Evolutionary conservation across 2,329 filamentous ascomycete species (phyloP), one percentile per base, ranked within the genome.

Genomic region (Trichothecium sympodiale): DNA sequence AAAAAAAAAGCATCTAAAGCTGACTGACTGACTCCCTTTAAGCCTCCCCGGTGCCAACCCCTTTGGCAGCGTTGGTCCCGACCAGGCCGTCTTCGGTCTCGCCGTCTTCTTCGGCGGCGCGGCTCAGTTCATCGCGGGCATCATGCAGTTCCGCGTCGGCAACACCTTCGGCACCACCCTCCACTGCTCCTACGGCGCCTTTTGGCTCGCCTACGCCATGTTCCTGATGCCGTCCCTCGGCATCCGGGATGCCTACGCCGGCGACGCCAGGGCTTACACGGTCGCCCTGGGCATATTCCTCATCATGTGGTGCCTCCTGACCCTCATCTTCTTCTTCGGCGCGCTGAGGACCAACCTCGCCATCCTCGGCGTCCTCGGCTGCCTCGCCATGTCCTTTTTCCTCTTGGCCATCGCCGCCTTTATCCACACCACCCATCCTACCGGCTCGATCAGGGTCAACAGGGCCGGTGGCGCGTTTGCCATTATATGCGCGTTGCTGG

Each of bases 51-150:
- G 40, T 13, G 50, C 51, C 16, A 53, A 59, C 31, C 55, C 56
- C 4, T 38, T 57, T 8, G 54, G 52, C 25, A 41, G 29, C 13
- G 50, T 59, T 17, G 56, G 56, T 4, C 56, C 56, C 29, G 47
- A 57, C 33, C 55, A 59, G 33, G 55, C 52, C 33, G 50, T 59
- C 38, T 57, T 59, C 23, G 56, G 56, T 5, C 38, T 59, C 17
- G 55, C 54, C 17, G 47, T 59, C 35, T 59, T 38, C 36, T 80
- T 81, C 52, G 78, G 78, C 52, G 78, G 78, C 39, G 60, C 80
- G 7, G 68, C 80, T n/a, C 78, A 83, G 53, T 59, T 82, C 49
- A 59, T 80, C 35, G 75, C 77, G 32, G 78, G 78, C 49, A 80
- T 83, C 17, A 60, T 65, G 54, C 54, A 65, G 43, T 65, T 64